Base-by-base conservation (phyloP, 139 green algal genomes). In the Trebouxia sp. region DNA sequence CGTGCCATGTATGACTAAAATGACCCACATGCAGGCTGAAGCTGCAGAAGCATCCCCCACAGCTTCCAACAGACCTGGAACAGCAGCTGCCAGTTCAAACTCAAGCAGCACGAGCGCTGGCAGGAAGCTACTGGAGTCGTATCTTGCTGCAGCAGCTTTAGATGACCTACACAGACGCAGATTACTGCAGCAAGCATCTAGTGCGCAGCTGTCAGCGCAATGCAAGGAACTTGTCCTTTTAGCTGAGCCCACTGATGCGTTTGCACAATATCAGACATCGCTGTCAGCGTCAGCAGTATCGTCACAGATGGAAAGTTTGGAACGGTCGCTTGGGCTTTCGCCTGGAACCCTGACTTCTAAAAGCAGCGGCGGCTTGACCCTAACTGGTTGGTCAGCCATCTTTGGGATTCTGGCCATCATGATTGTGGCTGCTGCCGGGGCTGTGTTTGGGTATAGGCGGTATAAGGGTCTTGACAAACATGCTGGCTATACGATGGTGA, bases 141-240 rank as follows among this genome's bases (percentile, higher is more conserved):
- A n/a, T 24, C 41, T 77, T 4, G 20, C 62, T 26, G 62, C 62
- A 28, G 62, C 62, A 72, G 32, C 62, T 3, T 1, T 72, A 1
- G 12, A 72, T 15, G 62, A 72, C 14, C 35, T 72, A 11, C 62
- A 72, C 12, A 32, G 62, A 14, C 62, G 62, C 35, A 72, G 30
- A 6, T 35, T 72, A 1, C 7, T 41, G 32, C 62, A 72, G 28
- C 28, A 72, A 35, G 62, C 28, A 28, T 26, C 15, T 14, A 1
- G 14, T 53, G 62, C 32, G 20, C 26, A 78, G 62, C 66, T 90
- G 22, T 55, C 58, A 1, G 28, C 76, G 3, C 69, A 35, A 0
- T 95, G 92, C 85, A 62, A 86, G 11, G 66, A 82, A 38, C 85
- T 97, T 50, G 92, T 97, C 28, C 72, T 89, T 14, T 82, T 91